A percentile compares a stretch with the other conserved stretches of the same genome.
Conservation (phyloP, 1,139 yeast genomes). For the Debaryomyces nepalensis region DNA sequence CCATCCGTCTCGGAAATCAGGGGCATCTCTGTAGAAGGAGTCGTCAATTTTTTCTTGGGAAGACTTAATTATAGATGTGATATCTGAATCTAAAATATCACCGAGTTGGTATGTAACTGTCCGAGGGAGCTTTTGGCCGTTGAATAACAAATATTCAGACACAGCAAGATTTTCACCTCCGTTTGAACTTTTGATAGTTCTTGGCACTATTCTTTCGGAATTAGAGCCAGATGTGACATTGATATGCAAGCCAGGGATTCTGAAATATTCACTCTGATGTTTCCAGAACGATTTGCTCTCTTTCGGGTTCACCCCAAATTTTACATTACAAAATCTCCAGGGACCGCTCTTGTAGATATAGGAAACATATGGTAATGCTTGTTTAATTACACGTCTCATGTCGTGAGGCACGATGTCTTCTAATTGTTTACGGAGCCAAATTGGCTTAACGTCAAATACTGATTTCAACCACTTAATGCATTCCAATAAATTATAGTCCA, state of each 20-base stretch:
- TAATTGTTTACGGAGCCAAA: constrained; percentile 84
- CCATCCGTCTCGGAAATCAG: constrained; percentile 75
- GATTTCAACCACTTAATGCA: constrained; percentile 58
- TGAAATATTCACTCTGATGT: constrained; percentile 86
- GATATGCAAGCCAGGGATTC: constrained; percentile 48
- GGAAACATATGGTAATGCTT: constrained; percentile 82
- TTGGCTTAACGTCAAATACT: constrained; percentile 72
- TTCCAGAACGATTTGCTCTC: constrained; percentile 55
- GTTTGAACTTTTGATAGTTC: constrained; percentile 22
- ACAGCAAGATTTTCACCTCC: constrained; percentile 31
- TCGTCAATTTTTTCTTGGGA: constrained; percentile 37
- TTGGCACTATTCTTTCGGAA: constrained; percentile 22
- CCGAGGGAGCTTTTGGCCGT: constrained; percentile 71
- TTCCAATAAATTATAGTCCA: constrained; percentile 39
- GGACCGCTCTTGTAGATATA: constrained; percentile 89
- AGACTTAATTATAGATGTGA: constrained; percentile 51
- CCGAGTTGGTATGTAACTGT: constrained; percentile 82
- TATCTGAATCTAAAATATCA: constrained; percentile 71
- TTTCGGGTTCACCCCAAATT: constrained; percentile 80
- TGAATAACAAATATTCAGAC: constrained; percentile 64
- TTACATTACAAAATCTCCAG: constrained; percentile 88
- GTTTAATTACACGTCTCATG: constrained; percentile 59
- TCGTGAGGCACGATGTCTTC: constrained; percentile 60
- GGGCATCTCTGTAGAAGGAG: constrained; percentile 47
- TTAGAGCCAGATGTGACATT: constrained; percentile 16